A percentile compares a stretch with the other conserved stretches of the same genome.
phyloP scores from a whole-genome alignment of 441 rosid genomes.

The Theobroma grandiflorum region DNA sequence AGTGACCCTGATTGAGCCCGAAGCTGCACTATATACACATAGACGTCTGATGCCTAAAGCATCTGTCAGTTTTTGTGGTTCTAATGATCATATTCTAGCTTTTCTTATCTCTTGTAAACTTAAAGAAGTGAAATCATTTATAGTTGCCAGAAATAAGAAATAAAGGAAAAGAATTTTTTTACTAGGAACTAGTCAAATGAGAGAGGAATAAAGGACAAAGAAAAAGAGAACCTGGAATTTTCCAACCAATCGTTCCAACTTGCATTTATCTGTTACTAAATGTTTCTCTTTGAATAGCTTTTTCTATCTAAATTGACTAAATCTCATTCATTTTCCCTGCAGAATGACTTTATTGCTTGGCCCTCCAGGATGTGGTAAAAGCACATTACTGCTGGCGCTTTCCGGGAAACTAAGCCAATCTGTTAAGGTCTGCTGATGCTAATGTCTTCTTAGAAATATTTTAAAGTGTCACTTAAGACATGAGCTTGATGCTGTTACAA shows the following conservation, averaged over 20 bases:
- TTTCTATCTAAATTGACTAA: conserved; percentile 10
- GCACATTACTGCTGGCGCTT: conserved; percentile 49
- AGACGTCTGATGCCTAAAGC: neutral
- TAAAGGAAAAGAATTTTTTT: neutral
- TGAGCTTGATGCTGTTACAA: neutral
- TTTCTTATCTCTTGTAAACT: neutral
- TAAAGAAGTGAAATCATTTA: neutral
- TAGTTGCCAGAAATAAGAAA: neutral
- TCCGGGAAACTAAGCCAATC: conserved; percentile 46
- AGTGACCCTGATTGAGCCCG: neutral
- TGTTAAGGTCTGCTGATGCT: conserved; percentile 35
- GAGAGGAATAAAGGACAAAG: neutral
- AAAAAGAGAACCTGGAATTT: neutral
- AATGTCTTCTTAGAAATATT: neutral
- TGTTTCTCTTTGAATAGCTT: neutral
- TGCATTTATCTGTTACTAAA: neutral
- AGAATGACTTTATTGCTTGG: conserved; percentile 68
- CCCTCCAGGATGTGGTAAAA: conserved; percentile 55
- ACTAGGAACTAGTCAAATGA: neutral
- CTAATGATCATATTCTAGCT: neutral
- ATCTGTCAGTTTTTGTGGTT: neutral
- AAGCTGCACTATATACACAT: neutral
- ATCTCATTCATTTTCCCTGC: conserved; percentile 32
- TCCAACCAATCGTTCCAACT: neutral
- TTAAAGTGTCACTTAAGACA: neutral